A percentile compares a stretch with the other conserved stretches of the same genome.
Evolutionary conservation across 2,329 filamentous ascomycete species (phyloP).

Genomic region (Pestalotiopsis sp.): DNA sequence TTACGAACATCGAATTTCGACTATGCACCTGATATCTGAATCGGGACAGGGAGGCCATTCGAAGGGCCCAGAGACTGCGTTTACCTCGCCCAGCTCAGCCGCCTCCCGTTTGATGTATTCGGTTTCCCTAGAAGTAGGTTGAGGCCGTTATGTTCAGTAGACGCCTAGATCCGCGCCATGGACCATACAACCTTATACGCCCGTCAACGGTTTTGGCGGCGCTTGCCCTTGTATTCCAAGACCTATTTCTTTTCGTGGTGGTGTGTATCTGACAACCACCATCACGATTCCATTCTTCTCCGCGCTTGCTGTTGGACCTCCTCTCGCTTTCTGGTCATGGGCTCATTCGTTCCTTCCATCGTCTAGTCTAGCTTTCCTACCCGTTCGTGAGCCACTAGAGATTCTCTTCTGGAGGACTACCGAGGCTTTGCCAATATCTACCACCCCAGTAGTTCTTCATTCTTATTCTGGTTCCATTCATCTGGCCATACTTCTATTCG

Average conservation of each 20-base stretch:
- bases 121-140: no score
- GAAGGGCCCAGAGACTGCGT: not conserved
- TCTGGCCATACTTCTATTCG: not conserved
- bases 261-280: not conserved
- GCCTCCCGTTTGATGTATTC: no score
- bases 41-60: not conserved
- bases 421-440: not conserved
- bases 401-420: not conserved
- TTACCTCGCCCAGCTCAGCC: not conserved
- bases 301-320: not conserved
- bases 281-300: not conserved
- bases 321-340: not conserved
- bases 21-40: not conserved
- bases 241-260: not conserved
- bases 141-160: no score
- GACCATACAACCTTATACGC: no score
- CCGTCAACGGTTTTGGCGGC: not conserved
- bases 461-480: not conserved
- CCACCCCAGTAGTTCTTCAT: not conserved
- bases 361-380: not conserved
- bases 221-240: no score
- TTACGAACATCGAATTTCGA: slow-evolving; percentile 10
- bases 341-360: not conserved
- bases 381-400: not conserved
- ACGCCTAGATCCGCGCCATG: no score